Conservation (phyloP, 1,139 yeast genomes). For the Yamadazyma diddensiae region DNA sequence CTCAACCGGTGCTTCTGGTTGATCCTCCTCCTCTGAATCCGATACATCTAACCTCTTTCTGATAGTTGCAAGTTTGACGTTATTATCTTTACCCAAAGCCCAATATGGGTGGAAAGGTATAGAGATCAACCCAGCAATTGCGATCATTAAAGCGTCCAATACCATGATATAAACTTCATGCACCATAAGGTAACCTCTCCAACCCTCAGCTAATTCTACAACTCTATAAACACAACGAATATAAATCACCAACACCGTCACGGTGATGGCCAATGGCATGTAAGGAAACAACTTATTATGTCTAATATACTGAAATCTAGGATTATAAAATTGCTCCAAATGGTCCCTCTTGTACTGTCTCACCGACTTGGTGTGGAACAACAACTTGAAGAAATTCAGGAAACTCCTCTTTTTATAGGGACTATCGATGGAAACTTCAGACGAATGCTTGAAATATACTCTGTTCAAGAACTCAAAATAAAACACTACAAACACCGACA, state of each 20-base stretch:
- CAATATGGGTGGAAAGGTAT: conserved; percentile 65
- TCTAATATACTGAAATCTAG: conserved; percentile 42
- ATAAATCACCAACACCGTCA: conserved; percentile 57
- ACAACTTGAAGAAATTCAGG: conserved; percentile 27
- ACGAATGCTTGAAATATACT: conserved; percentile 35
- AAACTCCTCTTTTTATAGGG: conserved; percentile 25
- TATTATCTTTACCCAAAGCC: conserved; percentile 45
- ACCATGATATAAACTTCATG: conserved; percentile 75
- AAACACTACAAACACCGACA: conserved; percentile 59
- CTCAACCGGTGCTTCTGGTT: not conserved
- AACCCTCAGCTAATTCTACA: conserved; percentile 76
- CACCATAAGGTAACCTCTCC: conserved; percentile 63
- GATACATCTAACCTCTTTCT: conserved; percentile 28
- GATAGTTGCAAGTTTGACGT: conserved; percentile 34
- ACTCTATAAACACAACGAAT: conserved; percentile 80
- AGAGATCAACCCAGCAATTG: conserved; percentile 40
- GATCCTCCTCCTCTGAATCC: conserved; percentile 1
- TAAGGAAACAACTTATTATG: conserved; percentile 33
- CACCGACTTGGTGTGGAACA: conserved; percentile 25
- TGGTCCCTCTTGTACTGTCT: conserved; percentile 19
- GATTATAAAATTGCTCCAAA: conserved; percentile 36
- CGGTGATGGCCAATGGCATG: conserved; percentile 51
- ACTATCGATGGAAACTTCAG: conserved; percentile 15
- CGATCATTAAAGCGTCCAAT: conserved; percentile 74
- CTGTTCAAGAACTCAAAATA: conserved; percentile 54